These are phyloP conservation scores for Suhomyces panamericanus DNA, from an alignment of 1,139 yeast genomes.

Conservation along the genomic window DNA sequence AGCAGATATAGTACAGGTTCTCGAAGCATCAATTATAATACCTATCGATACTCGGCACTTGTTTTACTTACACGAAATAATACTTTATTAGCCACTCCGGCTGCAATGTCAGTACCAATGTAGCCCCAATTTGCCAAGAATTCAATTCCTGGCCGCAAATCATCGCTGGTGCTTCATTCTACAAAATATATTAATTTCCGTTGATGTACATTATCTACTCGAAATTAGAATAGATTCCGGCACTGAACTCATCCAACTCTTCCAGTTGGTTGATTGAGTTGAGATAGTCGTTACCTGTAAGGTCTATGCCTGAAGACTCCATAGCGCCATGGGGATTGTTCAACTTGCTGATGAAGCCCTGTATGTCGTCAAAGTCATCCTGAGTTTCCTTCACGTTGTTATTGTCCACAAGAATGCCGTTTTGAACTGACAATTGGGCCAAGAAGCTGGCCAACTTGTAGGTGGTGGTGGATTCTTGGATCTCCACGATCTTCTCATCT, in stretches of 20 bases:
- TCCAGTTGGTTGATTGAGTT: conserved; percentile 54
- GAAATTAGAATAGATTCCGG: conserved; percentile 85
- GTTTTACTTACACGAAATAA: too few species aligned
- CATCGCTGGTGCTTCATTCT: too few species aligned
- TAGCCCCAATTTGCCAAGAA: too few species aligned
- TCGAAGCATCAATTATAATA: too few species aligned
- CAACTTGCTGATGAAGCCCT: conserved; percentile 20
- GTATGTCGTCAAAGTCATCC: conserved; percentile 47
- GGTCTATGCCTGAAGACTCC: conserved; percentile 10
- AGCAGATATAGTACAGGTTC: too few species aligned
- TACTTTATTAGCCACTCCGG: too few species aligned
- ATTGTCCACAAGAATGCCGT: conserved; percentile 52
- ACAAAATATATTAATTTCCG: neutral
- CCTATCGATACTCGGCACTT: too few species aligned
- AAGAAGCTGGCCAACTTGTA: conserved; percentile 68
- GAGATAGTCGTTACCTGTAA: conserved; percentile 43
- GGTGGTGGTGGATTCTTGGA: conserved; percentile 22
- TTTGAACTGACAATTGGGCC: conserved; percentile 69
- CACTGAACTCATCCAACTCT: conserved; percentile 83
- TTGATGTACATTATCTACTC: conserved; percentile 30
- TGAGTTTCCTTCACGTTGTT: conserved; percentile 39
- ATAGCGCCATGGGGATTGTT: conserved; percentile 9
- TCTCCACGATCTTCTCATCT: conserved; percentile 21
- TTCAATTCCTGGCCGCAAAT: too few species aligned
- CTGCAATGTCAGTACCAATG: too few species aligned